Evolutionary conservation across 306 rosid species (phyloP).

Genomic region (Cicer judaicum): DNA sequence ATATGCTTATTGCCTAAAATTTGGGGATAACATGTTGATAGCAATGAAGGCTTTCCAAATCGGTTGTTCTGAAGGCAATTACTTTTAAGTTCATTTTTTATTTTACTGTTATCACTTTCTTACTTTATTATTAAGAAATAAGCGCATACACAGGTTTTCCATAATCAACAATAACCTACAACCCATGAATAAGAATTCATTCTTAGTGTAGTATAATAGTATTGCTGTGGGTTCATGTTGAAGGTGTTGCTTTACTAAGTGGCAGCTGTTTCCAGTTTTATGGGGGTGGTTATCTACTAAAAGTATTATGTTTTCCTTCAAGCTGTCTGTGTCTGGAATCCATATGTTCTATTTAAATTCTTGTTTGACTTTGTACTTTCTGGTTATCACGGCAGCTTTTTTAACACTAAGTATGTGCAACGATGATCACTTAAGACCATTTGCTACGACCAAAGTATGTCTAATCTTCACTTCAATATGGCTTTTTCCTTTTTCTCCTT

Average conservation of each 20-base stretch:
- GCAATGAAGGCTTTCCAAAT: constrained; percentile 15
- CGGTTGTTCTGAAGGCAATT: constrained; percentile 19
- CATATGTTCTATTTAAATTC: constrained; percentile 1
- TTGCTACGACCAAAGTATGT: constrained; percentile 22
- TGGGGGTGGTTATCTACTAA: not conserved
- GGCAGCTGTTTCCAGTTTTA: constrained; percentile 3
- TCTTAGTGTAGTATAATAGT: not conserved
- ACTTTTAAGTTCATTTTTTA: not conserved
- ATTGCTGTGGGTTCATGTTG: not conserved
- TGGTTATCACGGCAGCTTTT: constrained; percentile 25
- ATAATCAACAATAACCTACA: constrained; percentile 13
- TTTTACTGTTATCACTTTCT: not conserved
- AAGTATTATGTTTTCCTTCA: not conserved
- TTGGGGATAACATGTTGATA: constrained; percentile 30
- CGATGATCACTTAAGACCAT: not conserved
- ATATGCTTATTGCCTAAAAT: constrained; percentile 16
- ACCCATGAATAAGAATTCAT: not conserved
- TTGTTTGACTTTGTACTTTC: constrained; percentile 25
- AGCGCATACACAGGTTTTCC: not conserved
- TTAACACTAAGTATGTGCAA: not conserved
- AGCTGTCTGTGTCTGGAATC: not conserved
- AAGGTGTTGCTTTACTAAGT: not conserved
- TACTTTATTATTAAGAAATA: not conserved
- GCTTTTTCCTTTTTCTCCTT: constrained; percentile 31
- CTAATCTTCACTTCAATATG: constrained; percentile 25